Base-by-base conservation (phyloP, 1,284 basidiomycete genomes). In the Psilocybe mexicana region DNA sequence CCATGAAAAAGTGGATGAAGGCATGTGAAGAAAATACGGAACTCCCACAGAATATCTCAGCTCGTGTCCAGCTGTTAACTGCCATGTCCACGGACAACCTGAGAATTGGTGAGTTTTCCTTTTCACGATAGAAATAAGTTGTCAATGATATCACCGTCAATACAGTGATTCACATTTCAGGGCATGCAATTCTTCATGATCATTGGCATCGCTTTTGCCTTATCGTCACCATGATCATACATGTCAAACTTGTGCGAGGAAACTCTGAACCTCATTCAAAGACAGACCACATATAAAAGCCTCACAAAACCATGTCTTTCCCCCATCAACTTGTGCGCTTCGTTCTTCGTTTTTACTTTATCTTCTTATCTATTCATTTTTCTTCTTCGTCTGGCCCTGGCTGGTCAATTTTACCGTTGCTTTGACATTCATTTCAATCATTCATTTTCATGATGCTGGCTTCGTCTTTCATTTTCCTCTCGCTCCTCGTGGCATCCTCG, bases 361-460 rank as follows among this genome's bases (percentile, higher is more conserved):
- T 33, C 4, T 33, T 43, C 35, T 18, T 18, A 18, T 18, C 18
- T 18, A 1, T 18, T 18, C 18, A 18, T 18, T 18, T 30, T 53
- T 40, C 43, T 12, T 53, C 8, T 23, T 43, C 40, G 43, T 55
- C 25, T 45, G 45, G 52, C 58, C 61, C 58, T 33, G 61, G 61
- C 42, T 25, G 61, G 61, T 57, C 50, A 24, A 35, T 51, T 35
- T 49, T 45, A 36, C 43, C 5, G 40, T 45, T 49, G 36, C 50
- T 46, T 60, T 55, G 40, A 24, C 3, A 8, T 51, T 45, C 33
- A 28, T 43, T 23, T 42, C 2, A 8, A 18, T 18, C 18, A 18
- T 18, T 18, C 1, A 18, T 18, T 18, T 18, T 14, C 38, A 35
- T 38, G 4, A 54, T 63, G 59, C 36, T 58, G 14, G 45, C 26